Evolutionary conservation across 257 asterid species (phyloP), one percentile per base, ranked within the genome.

Genomic region (Salvia rosmarinus): DNA sequence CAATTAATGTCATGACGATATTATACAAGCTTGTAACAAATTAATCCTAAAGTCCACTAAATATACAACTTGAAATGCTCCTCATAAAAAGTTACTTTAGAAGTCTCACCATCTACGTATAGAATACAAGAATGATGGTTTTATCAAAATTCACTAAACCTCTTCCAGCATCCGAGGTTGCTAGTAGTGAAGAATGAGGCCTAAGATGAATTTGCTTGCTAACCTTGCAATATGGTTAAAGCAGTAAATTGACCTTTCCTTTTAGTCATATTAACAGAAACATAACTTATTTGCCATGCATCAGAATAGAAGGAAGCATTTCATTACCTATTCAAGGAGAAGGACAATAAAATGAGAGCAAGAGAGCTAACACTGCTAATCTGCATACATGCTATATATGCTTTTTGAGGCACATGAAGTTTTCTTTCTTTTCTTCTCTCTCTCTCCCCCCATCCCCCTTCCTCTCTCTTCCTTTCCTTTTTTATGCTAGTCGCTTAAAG

Each of bases 11-110:
- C 37, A 21, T 32, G 17, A 9, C 12, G 51, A 23, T 23, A 13
- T 42, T 6, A 28, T 39, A 51, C 8, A 47, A 67, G 70, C 35
- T 19, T 9, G 40, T 40, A 52, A 42, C 23, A 66, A 49, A 20
- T 47, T 21, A 49, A 20, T 47, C n/a, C 30, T 6, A 35, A 60
- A 66, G 30, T 23, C 17, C 40, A 56, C 55, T 23, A 59, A 52
- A 73, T 23, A 57, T 34, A 54, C 14, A 30, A 56, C 46, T 37
- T 23, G 5, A 70, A 40, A 19, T 3, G n/a, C 17, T 64, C 28
- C 42, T 43, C 52, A 42, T 42, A 62, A 20, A 64, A 72, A 50
- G n/a, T n/a, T n/a, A n/a, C n/a, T n/a, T n/a, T n/a, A n/a, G n/a
- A n/a, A n/a, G n/a, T n/a, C n/a, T n/a, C n/a, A n/a, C n/a, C n/a